phyloP scores from a whole-genome alignment of 768 basidiomycete genomes.

The Amanita phalloides region DNA sequence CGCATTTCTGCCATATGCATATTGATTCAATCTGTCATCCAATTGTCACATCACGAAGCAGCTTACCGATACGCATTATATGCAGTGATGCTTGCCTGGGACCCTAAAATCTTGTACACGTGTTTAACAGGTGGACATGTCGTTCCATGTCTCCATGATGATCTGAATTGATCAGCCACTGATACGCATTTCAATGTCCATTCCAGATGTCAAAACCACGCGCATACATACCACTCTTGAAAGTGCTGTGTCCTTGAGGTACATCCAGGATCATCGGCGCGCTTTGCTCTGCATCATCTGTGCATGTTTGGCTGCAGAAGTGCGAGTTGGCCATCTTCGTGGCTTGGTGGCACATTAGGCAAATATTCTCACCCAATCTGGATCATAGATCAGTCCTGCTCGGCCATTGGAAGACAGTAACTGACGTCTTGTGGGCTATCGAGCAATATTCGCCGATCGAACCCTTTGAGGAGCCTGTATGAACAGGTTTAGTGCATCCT shows the following conservation, averaged over 20 bases:
- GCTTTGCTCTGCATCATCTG: constrained; percentile 39
- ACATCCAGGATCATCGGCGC: constrained; percentile 53
- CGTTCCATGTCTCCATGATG: constrained; percentile 55
- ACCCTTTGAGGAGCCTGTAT: constrained; percentile 26
- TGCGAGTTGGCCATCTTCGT: constrained; percentile 46
- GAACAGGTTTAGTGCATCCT: constrained; percentile 35
- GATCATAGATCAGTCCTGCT: neutral
- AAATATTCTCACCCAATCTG: constrained; percentile 38
- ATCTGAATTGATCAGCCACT: constrained; percentile 60
- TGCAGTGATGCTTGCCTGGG: constrained; percentile 34
- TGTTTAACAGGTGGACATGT: constrained; percentile 45
- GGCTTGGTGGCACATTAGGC: constrained; percentile 49
- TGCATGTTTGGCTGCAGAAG: constrained; percentile 50
- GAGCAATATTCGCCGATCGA: constrained; percentile 36
- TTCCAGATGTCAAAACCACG: neutral
- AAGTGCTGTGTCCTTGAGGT: constrained; percentile 46
- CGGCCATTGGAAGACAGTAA: neutral
- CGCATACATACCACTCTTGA: constrained; percentile 42
- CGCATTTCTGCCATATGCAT: constrained; percentile 26
- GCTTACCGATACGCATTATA: constrained; percentile 55
- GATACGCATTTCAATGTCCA: constrained; percentile 1
- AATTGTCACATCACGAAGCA: neutral
- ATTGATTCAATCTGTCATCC: neutral
- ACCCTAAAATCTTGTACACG: constrained; percentile 54
- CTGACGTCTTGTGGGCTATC: constrained; percentile 39